A percentile compares a stretch with the other conserved stretches of the same genome.
These are phyloP conservation scores for Dryadomyces quercivorus DNA, from an alignment of 2,329 filamentous ascomycete genomes.

Conservation along the genomic window DNA sequence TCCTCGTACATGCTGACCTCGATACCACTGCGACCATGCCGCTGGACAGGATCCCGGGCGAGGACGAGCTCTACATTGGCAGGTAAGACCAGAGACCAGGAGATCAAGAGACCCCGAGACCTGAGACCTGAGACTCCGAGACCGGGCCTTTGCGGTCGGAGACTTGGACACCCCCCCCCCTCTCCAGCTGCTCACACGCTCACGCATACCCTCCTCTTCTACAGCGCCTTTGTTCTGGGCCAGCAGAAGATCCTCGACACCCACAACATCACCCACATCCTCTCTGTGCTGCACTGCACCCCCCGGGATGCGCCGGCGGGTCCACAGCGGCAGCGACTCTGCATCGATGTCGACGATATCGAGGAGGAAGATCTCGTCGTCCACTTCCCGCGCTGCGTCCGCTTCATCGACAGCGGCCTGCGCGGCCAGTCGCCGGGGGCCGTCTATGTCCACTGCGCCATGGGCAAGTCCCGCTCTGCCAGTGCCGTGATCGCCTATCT, in stretches of 20 bases:
- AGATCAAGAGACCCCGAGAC: neutral
- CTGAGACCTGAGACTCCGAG: neutral
- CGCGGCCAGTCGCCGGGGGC: slow-evolving; percentile 22
- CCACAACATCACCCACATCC: slow-evolving; percentile 73
- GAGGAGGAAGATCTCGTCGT: slow-evolving; percentile 79
- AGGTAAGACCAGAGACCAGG: slow-evolving; percentile 35
- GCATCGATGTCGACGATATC: slow-evolving; percentile 77
- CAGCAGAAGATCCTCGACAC: slow-evolving; percentile 53
- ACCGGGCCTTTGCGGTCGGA: too few species aligned
- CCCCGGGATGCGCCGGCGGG: slow-evolving; percentile 26
- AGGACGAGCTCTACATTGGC: slow-evolving; percentile 64
- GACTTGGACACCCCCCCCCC: too few species aligned
- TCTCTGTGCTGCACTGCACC: slow-evolving; percentile 56
- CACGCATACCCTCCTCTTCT: neutral
- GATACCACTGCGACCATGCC: slow-evolving; percentile 33
- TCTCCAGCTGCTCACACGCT: slow-evolving; percentile 20
- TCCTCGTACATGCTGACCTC: too few species aligned
- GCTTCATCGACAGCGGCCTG: slow-evolving; percentile 72
- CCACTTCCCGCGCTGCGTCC: slow-evolving; percentile 65
- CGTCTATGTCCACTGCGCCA: slow-evolving; percentile 63
- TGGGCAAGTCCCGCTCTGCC: slow-evolving; percentile 90
- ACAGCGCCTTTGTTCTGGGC: slow-evolving; percentile 67
- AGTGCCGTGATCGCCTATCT: slow-evolving; percentile 76
- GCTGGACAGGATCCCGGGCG: slow-evolving; percentile 55
- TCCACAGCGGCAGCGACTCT: slow-evolving; percentile 19